Evolutionary conservation across 73 alveolate species (phyloP), one percentile per base, ranked within the genome.

Genomic region (Diophrys appendiculata): DNA sequence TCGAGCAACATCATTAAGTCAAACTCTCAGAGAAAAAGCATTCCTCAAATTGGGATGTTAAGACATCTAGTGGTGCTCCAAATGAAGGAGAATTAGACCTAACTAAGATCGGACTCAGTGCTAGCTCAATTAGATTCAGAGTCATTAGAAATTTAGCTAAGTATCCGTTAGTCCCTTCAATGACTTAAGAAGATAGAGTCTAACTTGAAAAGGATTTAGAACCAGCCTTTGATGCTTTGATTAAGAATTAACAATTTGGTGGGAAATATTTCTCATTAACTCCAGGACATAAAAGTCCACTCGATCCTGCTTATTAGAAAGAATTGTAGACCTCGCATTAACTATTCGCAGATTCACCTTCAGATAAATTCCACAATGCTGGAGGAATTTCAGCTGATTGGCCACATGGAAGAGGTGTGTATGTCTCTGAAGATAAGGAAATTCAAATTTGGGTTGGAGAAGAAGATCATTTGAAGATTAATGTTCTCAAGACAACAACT

Each of bases 351-450:
- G 60, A 43, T 43, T 43, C 60, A 18, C 5, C 60, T 43, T 43
- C 60, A 11, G n/a, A 11, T 18, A 43, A 43, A 18, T 18, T 11
- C 18, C 60, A 43, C n/a, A 31, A 28, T 13, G 81, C 74, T 11
- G 2, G 74, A 8, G 72, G 72, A 14, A 23, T 72, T 31, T 14
- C 32, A 8, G 18, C 35, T 5, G 72, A 72, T 26, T 72, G 81
- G 81, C 81, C 81, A 5, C 71, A 72, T 18, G 81, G 81, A 14
- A 72, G 83, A 53, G 83, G 83, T 2, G 31, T 74, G 54, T 81
- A 71, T 73, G 68, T 34, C 84, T 71, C 75, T 43, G 74, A 74
- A 0, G 75, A 53, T 31, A 74, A 27, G 25, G 52, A 26, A 1
- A 29, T 74, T 60, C 8, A 52, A 14, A 34, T 74, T 0, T 74